These are phyloP conservation scores for Gillenia trifoliata DNA, from an alignment of 306 rosid species.

Conservation along the genomic window DNA sequence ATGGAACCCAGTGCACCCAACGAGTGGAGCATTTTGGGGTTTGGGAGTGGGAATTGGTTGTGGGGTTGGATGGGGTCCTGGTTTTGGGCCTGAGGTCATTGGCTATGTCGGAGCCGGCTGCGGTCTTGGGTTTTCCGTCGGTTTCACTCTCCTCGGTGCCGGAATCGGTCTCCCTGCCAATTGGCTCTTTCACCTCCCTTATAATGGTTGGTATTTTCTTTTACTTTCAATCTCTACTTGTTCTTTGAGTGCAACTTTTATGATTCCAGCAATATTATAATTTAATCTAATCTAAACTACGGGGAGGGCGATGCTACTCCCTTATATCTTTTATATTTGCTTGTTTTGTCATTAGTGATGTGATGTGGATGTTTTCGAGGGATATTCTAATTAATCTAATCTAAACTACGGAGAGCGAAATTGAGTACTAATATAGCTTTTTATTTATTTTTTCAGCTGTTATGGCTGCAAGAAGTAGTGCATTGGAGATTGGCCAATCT, in stretches of 20 bases:
- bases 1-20: constrained; percentile 96
- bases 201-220: constrained; percentile 36
- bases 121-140: constrained; percentile 87
- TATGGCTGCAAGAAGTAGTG: constrained; percentile 50
- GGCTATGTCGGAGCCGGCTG: constrained; percentile 97
- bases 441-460: constrained; percentile 29
- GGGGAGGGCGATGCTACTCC: no score
- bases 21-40: constrained; percentile 89
- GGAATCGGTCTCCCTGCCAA: constrained; percentile 87
- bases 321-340: neutral
- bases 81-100: constrained; percentile 92
- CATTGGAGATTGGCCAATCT: constrained; percentile 38
- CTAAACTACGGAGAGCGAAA: neutral
- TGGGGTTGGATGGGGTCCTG: constrained; percentile 99
- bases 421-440: constrained; percentile 4
- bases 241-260: neutral
- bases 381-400: neutral
- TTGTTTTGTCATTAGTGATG: neutral
- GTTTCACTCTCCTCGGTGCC: constrained; percentile 69
- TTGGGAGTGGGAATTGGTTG: constrained; percentile 94
- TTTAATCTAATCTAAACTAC: no score
- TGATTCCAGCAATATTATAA: no score
- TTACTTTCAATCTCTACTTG: neutral
- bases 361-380: constrained; percentile 4
- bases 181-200: constrained; percentile 45